Base-by-base conservation (phyloP, 306 rosid species). In the Glycine tomentella region DNA sequence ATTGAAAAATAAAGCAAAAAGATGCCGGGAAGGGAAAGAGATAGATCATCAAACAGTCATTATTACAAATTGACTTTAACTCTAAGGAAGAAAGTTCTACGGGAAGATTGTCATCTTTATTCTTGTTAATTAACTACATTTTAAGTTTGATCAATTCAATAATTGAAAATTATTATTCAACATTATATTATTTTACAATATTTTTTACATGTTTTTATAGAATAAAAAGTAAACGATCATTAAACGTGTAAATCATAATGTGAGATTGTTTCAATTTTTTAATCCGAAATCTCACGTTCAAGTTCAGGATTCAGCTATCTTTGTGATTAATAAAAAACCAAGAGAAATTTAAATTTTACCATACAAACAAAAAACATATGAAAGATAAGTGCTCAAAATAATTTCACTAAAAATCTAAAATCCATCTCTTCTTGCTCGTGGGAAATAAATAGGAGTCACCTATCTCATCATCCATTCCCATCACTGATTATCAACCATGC, bases 51-150 rank as follows among this genome's bases (percentile, higher is more conserved):
- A 38, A 69, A 58, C 50, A 69, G 20, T 63, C 66, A 85, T 85
- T 20, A 71, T 76, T 77, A 59, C 72, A 64, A 46, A 4, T 69
- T 84, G 85, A 85, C 87, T 81, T 85, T 76, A 68, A 68, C 53
- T 67, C 51, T 15, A 67, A 42, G 72, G 50, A 76, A 76, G 82
- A 53, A 50, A 68, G 79, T 42, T 49, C 34, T 72, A 55, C 38
- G 2, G 7, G 46, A 38, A 7, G 49, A 65, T 61, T 67, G 9
- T 9, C 72, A 66, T 40, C 12, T 66, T 61, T 61, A 33, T 61
- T 61, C 44, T 61, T 12, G 8, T 63, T 25, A 25, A 4, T 36
- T 63, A 34, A 6, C 33, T 63, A 34, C 2, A 11, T 36, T 13
- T 63, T 63, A 63, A 12, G 9, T 36, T 63, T 63, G 48, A 63